phyloP scores from a whole-genome alignment of 345 rosid genomes.

The Murraya koenigii region DNA sequence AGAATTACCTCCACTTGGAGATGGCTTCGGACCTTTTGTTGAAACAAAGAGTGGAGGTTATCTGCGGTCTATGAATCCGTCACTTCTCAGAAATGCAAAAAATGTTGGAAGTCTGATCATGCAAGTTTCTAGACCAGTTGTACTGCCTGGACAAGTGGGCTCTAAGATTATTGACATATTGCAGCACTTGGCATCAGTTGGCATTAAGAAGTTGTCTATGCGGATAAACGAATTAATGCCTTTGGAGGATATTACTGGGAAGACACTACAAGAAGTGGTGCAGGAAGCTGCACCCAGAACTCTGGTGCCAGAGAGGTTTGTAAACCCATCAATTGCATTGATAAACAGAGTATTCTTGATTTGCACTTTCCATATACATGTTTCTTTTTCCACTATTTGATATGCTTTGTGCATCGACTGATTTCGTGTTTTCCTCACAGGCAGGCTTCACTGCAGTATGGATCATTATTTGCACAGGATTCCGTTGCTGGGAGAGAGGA shows the following conservation, averaged over 20 bases:
- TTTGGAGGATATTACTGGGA: slow-evolving; percentile 63
- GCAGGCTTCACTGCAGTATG: slow-evolving; percentile 5
- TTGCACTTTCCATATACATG: not conserved
- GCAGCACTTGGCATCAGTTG: slow-evolving; percentile 49
- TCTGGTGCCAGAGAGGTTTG: slow-evolving; percentile 35
- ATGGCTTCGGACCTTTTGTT: slow-evolving; percentile 46
- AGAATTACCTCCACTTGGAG: slow-evolving; percentile 46
- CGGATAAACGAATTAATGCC: slow-evolving; percentile 53
- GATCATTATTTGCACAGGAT: slow-evolving; percentile 15
- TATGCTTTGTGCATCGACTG: not conserved
- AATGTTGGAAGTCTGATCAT: slow-evolving; percentile 47
- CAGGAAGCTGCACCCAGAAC: slow-evolving; percentile 22
- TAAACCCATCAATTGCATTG: slow-evolving; percentile 1
- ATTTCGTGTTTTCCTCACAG: slow-evolving; percentile 27
- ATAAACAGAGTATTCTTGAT: not conserved
- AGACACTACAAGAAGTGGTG: slow-evolving; percentile 47
- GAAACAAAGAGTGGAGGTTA: slow-evolving; percentile 48
- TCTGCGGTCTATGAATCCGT: slow-evolving; percentile 58
- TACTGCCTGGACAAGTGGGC: slow-evolving; percentile 60
- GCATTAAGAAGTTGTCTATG: slow-evolving; percentile 39
- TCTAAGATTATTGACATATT: slow-evolving; percentile 43
- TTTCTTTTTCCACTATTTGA: not conserved
- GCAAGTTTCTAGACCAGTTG: slow-evolving; percentile 61
- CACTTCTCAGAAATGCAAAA: slow-evolving; percentile 41
- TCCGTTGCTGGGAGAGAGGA: slow-evolving; percentile 12